A percentile compares a stretch with the other conserved stretches of the same genome.
These are phyloP conservation scores for Colletotrichum sp. DNA, from an alignment of 2,329 filamentous ascomycete species.

Conservation along the genomic window DNA sequence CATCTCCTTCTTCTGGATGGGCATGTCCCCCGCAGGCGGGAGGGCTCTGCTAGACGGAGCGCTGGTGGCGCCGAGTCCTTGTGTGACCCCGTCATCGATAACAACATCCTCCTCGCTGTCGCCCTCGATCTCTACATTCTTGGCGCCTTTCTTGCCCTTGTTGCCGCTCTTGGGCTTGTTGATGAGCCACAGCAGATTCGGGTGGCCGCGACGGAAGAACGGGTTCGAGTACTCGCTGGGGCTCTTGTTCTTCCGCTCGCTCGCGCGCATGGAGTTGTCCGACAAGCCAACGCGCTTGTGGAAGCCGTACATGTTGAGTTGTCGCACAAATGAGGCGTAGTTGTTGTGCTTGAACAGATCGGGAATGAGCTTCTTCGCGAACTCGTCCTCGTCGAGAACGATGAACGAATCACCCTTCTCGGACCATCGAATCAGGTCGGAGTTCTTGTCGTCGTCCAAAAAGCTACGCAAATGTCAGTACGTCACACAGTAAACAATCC, in stretches of 20 bases:
- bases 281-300: constrained; percentile 94
- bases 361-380: constrained; percentile 94
- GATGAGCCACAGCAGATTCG: constrained; percentile 93
- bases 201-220: constrained; percentile 92
- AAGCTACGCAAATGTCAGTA: constrained; percentile 65
- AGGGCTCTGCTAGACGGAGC: constrained; percentile 37
- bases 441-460: constrained; percentile 90
- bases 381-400: constrained; percentile 96
- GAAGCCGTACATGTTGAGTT: constrained; percentile 97
- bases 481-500: not conserved
- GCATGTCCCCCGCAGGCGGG: constrained; percentile 49
- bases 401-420: constrained; percentile 96
- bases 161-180: constrained; percentile 84
- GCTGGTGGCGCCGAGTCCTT: constrained; percentile 23
- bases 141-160: constrained; percentile 65
- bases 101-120: constrained; percentile 66
- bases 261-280: constrained; percentile 97
- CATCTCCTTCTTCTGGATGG: constrained; percentile 74
- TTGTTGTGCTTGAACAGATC: constrained; percentile 99
- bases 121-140: constrained; percentile 72
- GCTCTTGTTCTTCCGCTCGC: constrained; percentile 95
- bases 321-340: constrained; percentile 93
- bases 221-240: constrained; percentile 98
- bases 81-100: constrained; percentile 40
- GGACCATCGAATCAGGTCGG: constrained; percentile 95